phyloP scores from a whole-genome alignment of 2,329 filamentous ascomycete genomes.

The Fusarium sp. region DNA sequence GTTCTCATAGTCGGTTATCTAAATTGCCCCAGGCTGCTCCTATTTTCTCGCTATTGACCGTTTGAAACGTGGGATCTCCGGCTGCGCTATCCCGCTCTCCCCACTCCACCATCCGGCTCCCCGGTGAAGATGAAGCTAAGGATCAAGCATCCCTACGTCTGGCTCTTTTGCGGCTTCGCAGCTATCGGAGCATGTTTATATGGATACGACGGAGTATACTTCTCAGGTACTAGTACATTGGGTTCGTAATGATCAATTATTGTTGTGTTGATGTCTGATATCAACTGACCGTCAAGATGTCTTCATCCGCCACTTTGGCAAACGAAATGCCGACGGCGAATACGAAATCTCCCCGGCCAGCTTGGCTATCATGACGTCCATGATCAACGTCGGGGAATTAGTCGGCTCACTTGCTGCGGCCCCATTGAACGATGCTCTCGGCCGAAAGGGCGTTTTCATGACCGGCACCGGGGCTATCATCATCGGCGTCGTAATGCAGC shows the following conservation, averaged over 20 bases:
- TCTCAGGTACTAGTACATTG: not conserved
- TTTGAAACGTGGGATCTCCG: too few species aligned
- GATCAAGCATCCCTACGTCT: slow-evolving; percentile 51
- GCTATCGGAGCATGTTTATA: slow-evolving; percentile 56
- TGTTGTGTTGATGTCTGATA: too few species aligned
- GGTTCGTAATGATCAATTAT: too few species aligned
- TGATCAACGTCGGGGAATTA: slow-evolving; percentile 59
- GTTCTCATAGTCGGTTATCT: too few species aligned
- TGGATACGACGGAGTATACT: slow-evolving; percentile 57
- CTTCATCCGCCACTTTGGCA: slow-evolving; percentile 54
- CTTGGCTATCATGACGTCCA: slow-evolving; percentile 53
- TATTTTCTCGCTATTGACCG: too few species aligned
- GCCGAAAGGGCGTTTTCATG: slow-evolving; percentile 53
- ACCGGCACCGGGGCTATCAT: slow-evolving; percentile 49
- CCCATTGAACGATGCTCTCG: slow-evolving; percentile 55
- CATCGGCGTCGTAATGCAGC: slow-evolving; percentile 46
- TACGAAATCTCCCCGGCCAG: slow-evolving; percentile 48
- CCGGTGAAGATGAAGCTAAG: slow-evolving; percentile 25
- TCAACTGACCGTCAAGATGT: slow-evolving; percentile 42
- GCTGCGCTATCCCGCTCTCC: too few species aligned
- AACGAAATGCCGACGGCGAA: slow-evolving; percentile 44
- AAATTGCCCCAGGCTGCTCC: too few species aligned
- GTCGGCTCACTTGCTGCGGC: slow-evolving; percentile 55
- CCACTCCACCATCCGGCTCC: not conserved
- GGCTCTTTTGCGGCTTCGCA: slow-evolving; percentile 55